Percentiles rank a stretch among this genome's conserved stretches.
Evolutionary conservation across 345 rosid genomes (phyloP).

Genomic region (Tarenaya hassleriana): DNA sequence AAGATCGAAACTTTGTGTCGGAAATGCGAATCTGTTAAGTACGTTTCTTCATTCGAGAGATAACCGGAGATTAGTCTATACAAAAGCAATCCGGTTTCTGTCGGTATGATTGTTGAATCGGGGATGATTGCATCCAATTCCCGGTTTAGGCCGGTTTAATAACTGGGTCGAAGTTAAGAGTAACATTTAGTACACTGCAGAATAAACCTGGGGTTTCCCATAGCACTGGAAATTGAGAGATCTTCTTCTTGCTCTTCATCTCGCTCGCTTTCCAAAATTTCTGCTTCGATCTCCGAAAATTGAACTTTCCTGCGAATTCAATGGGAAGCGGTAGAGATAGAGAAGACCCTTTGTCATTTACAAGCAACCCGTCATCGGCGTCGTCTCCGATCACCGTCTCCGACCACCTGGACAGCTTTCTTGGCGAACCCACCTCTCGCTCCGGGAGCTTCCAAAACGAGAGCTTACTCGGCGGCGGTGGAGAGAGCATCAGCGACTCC

Average conservation of each 20-base stretch:
- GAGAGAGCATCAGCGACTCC: constrained; percentile 36
- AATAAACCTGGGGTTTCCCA: too few relatives aligned
- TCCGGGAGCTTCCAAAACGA: constrained; percentile 83
- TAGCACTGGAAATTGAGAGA: too few relatives aligned
- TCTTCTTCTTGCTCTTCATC: not conserved
- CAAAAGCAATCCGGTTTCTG: too few relatives aligned
- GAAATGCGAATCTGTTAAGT: too few relatives aligned
- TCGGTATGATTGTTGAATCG: too few relatives aligned
- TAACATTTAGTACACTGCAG: too few relatives aligned
- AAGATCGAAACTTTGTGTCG: too few relatives aligned
- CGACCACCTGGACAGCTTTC: constrained; percentile 51
- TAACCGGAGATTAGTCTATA: too few relatives aligned
- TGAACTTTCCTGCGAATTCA: constrained; percentile 11
- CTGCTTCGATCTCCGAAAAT: constrained; percentile 16
- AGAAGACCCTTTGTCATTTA: constrained; percentile 48
- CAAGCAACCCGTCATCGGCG: constrained; percentile 49
- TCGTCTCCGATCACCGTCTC: constrained; percentile 67
- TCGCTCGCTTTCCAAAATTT: constrained; percentile 18
- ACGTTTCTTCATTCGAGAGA: too few relatives aligned
- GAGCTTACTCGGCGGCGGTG: constrained; percentile 41
- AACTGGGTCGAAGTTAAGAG: too few relatives aligned
- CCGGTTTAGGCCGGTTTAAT: constrained; percentile 30
- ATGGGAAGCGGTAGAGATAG: constrained; percentile 63
- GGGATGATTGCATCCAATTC: constrained; percentile 41
- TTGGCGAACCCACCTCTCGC: constrained; percentile 46